phyloP scores from a whole-genome alignment of 805 yeast genomes.

The Hemisphaericaspora nanyangensis region DNA sequence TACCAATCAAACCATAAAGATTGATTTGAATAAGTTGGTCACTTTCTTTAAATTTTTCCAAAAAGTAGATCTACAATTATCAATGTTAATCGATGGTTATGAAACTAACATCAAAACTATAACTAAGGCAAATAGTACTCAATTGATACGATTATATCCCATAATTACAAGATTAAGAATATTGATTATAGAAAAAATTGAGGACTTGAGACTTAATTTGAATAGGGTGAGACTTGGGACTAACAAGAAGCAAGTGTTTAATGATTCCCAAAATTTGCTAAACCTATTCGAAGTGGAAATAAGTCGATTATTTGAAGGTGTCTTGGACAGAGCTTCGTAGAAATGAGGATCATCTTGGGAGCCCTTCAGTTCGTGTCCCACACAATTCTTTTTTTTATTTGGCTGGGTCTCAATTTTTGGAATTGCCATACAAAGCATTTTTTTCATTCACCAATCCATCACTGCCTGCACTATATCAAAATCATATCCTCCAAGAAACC shows the following conservation, averaged over 20 bases:
- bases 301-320: slow-evolving; percentile 37
- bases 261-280: slow-evolving; percentile 9
- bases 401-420: too few species aligned
- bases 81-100: slow-evolving; percentile 32
- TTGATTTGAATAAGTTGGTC: slow-evolving; percentile 11
- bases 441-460: too few species aligned
- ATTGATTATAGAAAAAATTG: slow-evolving; percentile 23
- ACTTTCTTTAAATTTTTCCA: slow-evolving; percentile 26
- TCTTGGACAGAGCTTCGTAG: slow-evolving; percentile 25
- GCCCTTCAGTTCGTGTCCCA: background rate
- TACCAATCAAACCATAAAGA: background rate
- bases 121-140: slow-evolving; percentile 24
- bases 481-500: too few species aligned
- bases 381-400: too few species aligned
- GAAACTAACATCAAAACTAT: slow-evolving; percentile 1
- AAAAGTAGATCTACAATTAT: slow-evolving; percentile 26
- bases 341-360: background rate
- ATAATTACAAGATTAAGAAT: slow-evolving; percentile 31
- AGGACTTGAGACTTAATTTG: slow-evolving; percentile 11
- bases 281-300: slow-evolving; percentile 32
- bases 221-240: background rate
- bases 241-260: background rate
- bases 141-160: slow-evolving; percentile 29
- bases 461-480: too few species aligned
- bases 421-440: too few species aligned